Conservation (phyloP, 257 asterid genomes). For the Thymus quinquecostatus region DNA sequence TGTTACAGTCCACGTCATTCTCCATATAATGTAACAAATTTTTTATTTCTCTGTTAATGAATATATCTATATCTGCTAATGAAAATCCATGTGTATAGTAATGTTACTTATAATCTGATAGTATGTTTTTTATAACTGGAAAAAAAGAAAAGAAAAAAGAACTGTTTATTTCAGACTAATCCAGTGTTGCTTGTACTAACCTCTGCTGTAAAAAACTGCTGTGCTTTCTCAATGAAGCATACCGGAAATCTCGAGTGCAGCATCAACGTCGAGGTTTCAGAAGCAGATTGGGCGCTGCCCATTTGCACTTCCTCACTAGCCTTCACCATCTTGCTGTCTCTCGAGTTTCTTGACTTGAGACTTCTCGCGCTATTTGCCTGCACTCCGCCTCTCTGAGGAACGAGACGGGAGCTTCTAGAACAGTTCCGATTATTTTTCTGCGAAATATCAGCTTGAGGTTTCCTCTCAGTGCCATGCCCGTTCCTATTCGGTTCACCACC, state of each 20-base stretch:
- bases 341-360: conserved; percentile 53
- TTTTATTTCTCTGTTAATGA: background rate
- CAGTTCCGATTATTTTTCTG: conserved; percentile 49
- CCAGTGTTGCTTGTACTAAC: conserved; percentile 28
- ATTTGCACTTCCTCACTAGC: conserved; percentile 56
- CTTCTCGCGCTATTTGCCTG: conserved; percentile 39
- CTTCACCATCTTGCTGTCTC: conserved; percentile 61
- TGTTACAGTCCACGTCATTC: background rate
- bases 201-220: conserved; percentile 72
- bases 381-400: conserved; percentile 51
- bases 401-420: conserved; percentile 45
- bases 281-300: conserved; percentile 39
- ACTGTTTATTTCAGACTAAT: conserved; percentile 29
- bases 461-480: conserved; percentile 45
- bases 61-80: background rate
- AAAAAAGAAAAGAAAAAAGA: background rate
- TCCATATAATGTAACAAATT: background rate
- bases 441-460: conserved; percentile 48
- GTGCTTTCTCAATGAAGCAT: conserved; percentile 71
- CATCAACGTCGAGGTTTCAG: conserved; percentile 53
- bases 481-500: conserved; percentile 46
- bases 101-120: background rate
- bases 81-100: background rate
- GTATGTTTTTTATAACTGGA: background rate
- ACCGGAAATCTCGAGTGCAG: conserved; percentile 74